Evolutionary conservation across 768 basidiomycete genomes (phyloP).

Genomic region (Auricularia sp.): DNA sequence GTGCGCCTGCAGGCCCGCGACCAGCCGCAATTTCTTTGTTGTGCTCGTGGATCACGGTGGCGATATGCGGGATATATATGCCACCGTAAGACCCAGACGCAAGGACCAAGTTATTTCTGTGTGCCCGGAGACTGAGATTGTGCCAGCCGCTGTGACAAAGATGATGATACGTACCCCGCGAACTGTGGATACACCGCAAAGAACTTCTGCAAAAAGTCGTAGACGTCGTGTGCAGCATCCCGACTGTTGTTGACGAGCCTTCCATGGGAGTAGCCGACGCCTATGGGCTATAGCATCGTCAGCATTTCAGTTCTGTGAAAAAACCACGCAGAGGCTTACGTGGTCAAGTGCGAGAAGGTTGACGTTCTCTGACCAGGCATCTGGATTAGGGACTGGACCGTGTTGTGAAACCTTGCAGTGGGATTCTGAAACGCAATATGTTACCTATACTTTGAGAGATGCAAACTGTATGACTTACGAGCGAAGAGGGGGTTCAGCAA

Average conservation of each 20-base stretch:
- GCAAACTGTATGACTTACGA: not conserved
- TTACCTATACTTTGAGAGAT: too few species aligned
- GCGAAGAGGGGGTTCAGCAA: conserved; percentile 18
- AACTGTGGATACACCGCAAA: conserved; percentile 18
- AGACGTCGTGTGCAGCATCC: conserved; percentile 22
- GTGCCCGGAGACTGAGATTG: too few species aligned
- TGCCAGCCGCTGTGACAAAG: too few species aligned
- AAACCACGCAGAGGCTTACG: not conserved
- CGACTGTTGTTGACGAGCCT: conserved; percentile 23
- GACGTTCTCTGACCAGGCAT: conserved; percentile 9
- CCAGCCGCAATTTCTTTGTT: conserved; percentile 18
- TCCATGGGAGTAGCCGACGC: conserved; percentile 27
- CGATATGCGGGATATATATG: conserved; percentile 26
- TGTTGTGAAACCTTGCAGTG: conserved; percentile 17
- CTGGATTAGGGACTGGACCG: conserved; percentile 16
- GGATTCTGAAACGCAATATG: conserved; percentile 9
- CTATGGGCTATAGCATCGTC: conserved; percentile 17
- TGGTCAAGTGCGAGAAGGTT: conserved; percentile 9
- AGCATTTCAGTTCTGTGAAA: not conserved
- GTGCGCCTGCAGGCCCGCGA: conserved; percentile 11
- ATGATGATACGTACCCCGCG: too few species aligned
- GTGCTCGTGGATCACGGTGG: conserved; percentile 24
- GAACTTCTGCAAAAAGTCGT: conserved; percentile 29
- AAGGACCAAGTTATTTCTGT: conserved; percentile 15
- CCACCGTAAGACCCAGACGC: conserved; percentile 28